Percentiles rank a stretch among this genome's conserved stretches.
phyloP scores from a whole-genome alignment of 495 filamentous ascomycete genomes.

The Bacidia rubella region DNA sequence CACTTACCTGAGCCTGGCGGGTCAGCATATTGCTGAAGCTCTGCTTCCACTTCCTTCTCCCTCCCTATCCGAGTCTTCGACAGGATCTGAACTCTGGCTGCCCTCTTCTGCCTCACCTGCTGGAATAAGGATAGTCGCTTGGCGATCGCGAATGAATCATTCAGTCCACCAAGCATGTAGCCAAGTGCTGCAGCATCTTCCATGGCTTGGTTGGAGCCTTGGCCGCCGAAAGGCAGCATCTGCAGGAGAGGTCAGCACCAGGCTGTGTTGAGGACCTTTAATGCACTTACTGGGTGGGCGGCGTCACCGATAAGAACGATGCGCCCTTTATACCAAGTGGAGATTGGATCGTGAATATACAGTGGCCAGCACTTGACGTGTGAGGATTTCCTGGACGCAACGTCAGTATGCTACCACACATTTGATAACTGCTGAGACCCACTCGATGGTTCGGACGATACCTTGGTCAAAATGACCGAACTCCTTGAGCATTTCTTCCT shows the following conservation, averaged over 20 bases:
- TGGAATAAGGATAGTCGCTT: conserved; percentile 26
- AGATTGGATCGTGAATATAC: conserved; percentile 22
- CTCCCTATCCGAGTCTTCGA: conserved; percentile 15
- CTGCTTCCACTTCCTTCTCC: conserved; percentile 14
- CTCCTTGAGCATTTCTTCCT: conserved; percentile 17
- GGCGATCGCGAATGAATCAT: conserved; percentile 18
- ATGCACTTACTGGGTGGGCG: conserved; percentile 30
- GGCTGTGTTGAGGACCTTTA: background rate
- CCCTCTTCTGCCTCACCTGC: conserved; percentile 22
- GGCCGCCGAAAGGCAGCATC: conserved; percentile 33
- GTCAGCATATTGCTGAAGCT: conserved; percentile 15
- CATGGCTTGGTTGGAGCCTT: conserved; percentile 29
- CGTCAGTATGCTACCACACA: background rate
- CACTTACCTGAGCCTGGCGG: too few relatives aligned
- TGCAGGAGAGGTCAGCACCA: background rate
- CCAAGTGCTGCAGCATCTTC: conserved; percentile 28
- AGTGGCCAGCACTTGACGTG: conserved; percentile 35
- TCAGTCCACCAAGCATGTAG: conserved; percentile 20
- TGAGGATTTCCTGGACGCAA: conserved; percentile 17
- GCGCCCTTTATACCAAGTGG: conserved; percentile 26
- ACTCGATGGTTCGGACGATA: conserved; percentile 16
- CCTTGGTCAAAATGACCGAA: conserved; percentile 15
- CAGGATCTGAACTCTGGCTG: conserved; percentile 25
- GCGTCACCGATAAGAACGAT: conserved; percentile 35
- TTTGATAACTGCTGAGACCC: background rate